Conservation (phyloP, 495 filamentous ascomycete genomes). For the Tuber indicum region DNA sequence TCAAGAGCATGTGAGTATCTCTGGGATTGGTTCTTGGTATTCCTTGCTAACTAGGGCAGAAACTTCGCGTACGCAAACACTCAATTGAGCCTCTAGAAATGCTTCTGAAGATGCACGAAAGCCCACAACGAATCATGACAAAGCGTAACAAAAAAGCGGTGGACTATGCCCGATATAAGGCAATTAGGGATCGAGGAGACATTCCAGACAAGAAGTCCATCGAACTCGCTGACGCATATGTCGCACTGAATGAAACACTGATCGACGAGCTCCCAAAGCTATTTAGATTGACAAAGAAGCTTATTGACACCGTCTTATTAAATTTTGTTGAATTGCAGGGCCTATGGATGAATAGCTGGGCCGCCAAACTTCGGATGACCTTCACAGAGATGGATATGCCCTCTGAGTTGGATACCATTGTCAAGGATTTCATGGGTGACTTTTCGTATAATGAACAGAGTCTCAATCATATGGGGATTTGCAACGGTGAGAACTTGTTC, state of each 20-base stretch:
- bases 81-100: conserved; percentile 82
- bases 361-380: conserved; percentile 67
- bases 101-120: conserved; percentile 70
- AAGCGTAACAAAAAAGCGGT: conserved; percentile 84
- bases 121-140: conserved; percentile 76
- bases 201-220: conserved; percentile 73
- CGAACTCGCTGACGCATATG: conserved; percentile 77
- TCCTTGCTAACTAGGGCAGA: conserved; percentile 46
- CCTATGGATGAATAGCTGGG: conserved; percentile 71
- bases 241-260: conserved; percentile 80
- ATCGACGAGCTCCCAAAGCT: conserved; percentile 89
- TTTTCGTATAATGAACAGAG: conserved; percentile 57
- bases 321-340: conserved; percentile 76
- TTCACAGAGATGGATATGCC: conserved; percentile 61
- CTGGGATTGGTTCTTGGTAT: background rate
- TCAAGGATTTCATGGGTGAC: conserved; percentile 65
- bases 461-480: conserved; percentile 49
- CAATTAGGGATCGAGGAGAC: conserved; percentile 67
- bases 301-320: conserved; percentile 70
- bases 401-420: conserved; percentile 58
- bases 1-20: conserved; percentile 71
- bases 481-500: conserved; percentile 35
- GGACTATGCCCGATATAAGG: conserved; percentile 75
- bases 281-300: conserved; percentile 65
- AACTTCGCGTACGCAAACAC: conserved; percentile 66